phyloP scores from a whole-genome alignment of 257 asterid species.

The Verbena officinalis region DNA sequence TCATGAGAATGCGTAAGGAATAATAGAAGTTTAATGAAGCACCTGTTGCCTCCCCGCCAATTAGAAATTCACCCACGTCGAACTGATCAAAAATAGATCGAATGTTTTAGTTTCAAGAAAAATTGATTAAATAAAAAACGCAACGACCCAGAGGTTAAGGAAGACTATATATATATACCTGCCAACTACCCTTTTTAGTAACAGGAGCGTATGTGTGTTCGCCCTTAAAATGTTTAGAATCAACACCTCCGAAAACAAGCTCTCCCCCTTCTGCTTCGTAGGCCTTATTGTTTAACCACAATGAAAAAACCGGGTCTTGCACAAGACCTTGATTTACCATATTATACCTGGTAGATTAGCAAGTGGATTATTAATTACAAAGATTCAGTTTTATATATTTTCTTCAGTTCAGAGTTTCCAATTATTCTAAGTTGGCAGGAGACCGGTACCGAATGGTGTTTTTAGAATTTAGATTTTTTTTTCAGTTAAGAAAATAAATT shows the following conservation, averaged over 20 bases:
- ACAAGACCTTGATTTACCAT: conserved; percentile 82
- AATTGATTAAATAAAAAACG: conserved; percentile 6
- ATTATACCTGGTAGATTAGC: conserved; percentile 60
- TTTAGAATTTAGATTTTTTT: no score
- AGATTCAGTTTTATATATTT: no score
- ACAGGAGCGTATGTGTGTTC: conserved; percentile 80
- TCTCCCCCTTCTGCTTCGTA: conserved; percentile 82
- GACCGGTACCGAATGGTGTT: no score
- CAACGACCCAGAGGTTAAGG: conserved; percentile 4
- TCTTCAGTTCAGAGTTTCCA: background rate
- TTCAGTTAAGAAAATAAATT: no score
- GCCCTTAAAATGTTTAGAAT: conserved; percentile 77
- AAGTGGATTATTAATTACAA: background rate
- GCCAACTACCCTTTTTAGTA: conserved; percentile 90
- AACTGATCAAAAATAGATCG: conserved; percentile 54
- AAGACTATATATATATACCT: conserved; percentile 65
- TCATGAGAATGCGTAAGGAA: conserved; percentile 18
- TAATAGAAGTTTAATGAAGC: conserved; percentile 19
- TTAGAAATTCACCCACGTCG: conserved; percentile 80
- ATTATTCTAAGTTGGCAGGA: background rate
- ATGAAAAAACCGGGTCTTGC: conserved; percentile 67
- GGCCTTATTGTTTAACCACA: conserved; percentile 74
- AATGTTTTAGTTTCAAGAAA: conserved; percentile 14
- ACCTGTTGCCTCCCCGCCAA: conserved; percentile 83
- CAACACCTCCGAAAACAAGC: conserved; percentile 88